Evolutionary conservation across 768 basidiomycete genomes (phyloP).

Genomic region (Leccinellum albellum): DNA sequence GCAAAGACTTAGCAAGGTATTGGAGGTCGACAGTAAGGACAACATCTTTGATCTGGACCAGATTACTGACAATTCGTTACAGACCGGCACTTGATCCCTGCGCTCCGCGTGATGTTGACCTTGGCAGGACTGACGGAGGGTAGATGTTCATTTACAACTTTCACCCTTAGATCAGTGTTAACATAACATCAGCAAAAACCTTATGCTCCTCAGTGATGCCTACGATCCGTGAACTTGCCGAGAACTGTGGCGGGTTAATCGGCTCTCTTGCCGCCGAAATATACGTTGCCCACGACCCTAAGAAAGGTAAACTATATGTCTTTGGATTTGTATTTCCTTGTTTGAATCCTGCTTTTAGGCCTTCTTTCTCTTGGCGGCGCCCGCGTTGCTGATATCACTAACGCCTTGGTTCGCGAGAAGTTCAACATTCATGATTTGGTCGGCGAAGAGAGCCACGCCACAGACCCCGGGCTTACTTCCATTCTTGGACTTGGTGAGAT

Average conservation of each 20-base stretch:
- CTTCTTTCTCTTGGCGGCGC: not conserved
- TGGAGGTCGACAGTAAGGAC: not conserved
- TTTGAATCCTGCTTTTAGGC: not conserved
- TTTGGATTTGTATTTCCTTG: not conserved
- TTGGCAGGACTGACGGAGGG: constrained; percentile 4
- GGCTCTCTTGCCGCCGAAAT: constrained; percentile 6
- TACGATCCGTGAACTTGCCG: constrained; percentile 7
- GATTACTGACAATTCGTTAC: not conserved
- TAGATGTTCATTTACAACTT: not conserved
- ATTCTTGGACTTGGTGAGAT: not conserved
- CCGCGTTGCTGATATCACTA: not conserved
- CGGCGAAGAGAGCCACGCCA: not conserved
- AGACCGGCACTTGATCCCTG: not conserved
- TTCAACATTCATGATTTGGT: not conserved
- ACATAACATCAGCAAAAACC: not conserved
- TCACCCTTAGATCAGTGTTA: not conserved
- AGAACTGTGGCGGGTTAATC: not conserved
- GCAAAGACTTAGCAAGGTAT: not conserved
- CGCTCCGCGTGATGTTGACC: not conserved
- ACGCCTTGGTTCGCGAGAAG: not conserved
- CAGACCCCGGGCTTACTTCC: no score
- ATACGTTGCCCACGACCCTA: not conserved
- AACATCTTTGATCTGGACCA: not conserved
- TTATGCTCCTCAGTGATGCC: not conserved
- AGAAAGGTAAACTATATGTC: not conserved